These are phyloP conservation scores for Nyssa sinensis DNA, from an alignment of 148 eudicot genomes.

Conservation along the genomic window DNA sequence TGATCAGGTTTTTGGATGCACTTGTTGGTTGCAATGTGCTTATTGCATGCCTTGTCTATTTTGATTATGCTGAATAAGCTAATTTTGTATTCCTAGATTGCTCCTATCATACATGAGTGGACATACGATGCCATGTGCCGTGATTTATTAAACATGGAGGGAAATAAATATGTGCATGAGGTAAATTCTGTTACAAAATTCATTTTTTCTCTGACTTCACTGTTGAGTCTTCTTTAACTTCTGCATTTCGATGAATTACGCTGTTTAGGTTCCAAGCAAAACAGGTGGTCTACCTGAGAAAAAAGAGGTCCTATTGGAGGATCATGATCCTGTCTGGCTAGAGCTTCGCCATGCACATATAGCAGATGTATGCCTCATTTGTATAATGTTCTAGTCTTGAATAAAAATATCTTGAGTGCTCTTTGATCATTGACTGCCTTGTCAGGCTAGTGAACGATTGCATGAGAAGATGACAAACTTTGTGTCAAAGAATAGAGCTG, in stretches of 20 bases:
- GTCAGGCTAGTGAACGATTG: conserved; percentile 88
- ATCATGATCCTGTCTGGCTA: conserved; percentile 94
- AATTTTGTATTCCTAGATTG: conserved; percentile 50
- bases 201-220: conserved; percentile 8
- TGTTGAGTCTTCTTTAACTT: conserved; percentile 6
- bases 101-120: conserved; percentile 98
- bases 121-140: conserved; percentile 98
- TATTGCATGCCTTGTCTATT: not conserved
- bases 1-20: conserved; percentile 67
- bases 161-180: conserved; percentile 93
- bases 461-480: conserved; percentile 94
- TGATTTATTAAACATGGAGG: conserved; percentile 82
- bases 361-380: conserved; percentile 79
- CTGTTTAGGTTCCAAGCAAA: conserved; percentile 72
- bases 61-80: conserved; percentile 15
- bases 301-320: conserved; percentile 92
- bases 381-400: conserved; percentile 8
- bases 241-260: conserved; percentile 19
- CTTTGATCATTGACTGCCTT: conserved; percentile 37
- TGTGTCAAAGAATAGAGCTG: conserved; percentile 84
- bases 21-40: conserved; percentile 10
- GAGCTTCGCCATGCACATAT: conserved; percentile 96
- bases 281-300: conserved; percentile 73
- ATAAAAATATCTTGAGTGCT: conserved; percentile 4
- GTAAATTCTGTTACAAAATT: conserved; percentile 32